A percentile compares a stretch with the other conserved stretches of the same genome.
Evolutionary conservation across 106 monocot species (phyloP).

Genomic region (Dioscorea dumetorum): DNA sequence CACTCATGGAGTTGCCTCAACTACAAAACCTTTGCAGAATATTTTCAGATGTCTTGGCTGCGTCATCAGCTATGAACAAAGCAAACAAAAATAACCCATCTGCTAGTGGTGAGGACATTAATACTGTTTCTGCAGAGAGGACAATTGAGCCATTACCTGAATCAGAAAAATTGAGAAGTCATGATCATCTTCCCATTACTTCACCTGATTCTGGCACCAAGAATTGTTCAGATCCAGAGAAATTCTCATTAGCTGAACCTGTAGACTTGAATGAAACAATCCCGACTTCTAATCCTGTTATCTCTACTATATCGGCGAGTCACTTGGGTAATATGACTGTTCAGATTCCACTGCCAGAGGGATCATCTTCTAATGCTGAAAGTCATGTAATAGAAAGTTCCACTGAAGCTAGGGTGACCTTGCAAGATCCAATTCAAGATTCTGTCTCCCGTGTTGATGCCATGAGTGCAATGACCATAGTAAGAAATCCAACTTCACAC

Average conservation of each 20-base stretch:
- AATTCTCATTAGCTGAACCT: constrained; percentile 8
- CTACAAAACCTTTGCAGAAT: constrained; percentile 41
- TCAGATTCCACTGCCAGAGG: not conserved
- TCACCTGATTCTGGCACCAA: not conserved
- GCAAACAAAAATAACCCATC: constrained; percentile 2
- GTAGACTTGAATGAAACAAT: constrained; percentile 22
- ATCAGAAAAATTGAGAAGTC: constrained; percentile 11
- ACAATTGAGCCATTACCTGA: constrained; percentile 1
- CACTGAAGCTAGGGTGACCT: not conserved
- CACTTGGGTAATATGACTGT: constrained; percentile 1
- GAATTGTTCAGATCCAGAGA: constrained; percentile 8
- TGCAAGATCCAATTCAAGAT: not conserved
- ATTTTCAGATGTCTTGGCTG: constrained; percentile 47
- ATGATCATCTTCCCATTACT: constrained; percentile 4
- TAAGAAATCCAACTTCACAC: constrained; percentile 2
- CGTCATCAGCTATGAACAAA: constrained; percentile 27
- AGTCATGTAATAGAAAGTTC: constrained; percentile 8
- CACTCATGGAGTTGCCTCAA: constrained; percentile 25
- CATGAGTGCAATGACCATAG: constrained; percentile 12
- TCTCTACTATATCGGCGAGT: constrained; percentile 9
- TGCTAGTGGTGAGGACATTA: constrained; percentile 8
- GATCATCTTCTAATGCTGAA: constrained; percentile 10
- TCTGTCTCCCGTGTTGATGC: constrained; percentile 8
- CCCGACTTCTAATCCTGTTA: constrained; percentile 3
- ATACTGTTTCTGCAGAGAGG: constrained; percentile 1